phyloP scores from a whole-genome alignment of 2,329 filamentous ascomycete genomes.

The Thielaviopsis musarum region DNA sequence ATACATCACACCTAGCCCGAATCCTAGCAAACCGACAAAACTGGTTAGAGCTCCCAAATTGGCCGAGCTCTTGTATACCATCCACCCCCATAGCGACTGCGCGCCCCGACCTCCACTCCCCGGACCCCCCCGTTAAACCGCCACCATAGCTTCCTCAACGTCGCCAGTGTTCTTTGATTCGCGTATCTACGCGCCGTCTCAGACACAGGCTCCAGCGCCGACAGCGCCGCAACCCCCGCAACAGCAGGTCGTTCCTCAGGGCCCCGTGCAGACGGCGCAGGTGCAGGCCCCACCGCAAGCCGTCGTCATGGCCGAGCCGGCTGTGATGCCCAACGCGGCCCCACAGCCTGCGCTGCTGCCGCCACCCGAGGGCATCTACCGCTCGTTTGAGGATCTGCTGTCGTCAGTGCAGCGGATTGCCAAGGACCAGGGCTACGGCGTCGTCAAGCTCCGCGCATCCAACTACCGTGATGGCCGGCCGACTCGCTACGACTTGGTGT shows the following conservation, averaged over 20 bases:
- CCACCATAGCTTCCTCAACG: conserved; percentile 14
- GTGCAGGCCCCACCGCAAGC: conserved; percentile 9
- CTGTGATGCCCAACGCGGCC: conserved; percentile 27
- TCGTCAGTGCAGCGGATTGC: conserved; percentile 40
- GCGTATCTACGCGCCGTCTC: conserved; percentile 11
- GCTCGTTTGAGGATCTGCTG: conserved; percentile 41
- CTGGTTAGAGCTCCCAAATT: no score
- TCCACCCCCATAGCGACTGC: conserved; percentile 12
- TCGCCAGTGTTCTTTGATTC: conserved; percentile 10
- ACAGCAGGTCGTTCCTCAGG: background rate
- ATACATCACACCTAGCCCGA: no score
- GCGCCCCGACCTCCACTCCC: conserved; percentile 10
- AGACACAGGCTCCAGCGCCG: conserved; percentile 4
- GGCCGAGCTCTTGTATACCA: background rate
- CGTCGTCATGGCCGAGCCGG: conserved; percentile 20
- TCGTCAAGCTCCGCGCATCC: conserved; percentile 44
- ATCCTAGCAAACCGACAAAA: no score
- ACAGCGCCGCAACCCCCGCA: conserved; percentile 3
- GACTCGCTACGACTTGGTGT: conserved; percentile 45
- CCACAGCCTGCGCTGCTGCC: conserved; percentile 32
- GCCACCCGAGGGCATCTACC: conserved; percentile 43
- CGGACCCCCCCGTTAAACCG: conserved; percentile 15
- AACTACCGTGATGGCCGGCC: conserved; percentile 48
- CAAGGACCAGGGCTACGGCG: conserved; percentile 45
- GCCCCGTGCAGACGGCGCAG: conserved; percentile 1